phyloP scores from a whole-genome alignment of 371 early-diverging fungal genomes.

The Syncephalastrum monosporum region DNA sequence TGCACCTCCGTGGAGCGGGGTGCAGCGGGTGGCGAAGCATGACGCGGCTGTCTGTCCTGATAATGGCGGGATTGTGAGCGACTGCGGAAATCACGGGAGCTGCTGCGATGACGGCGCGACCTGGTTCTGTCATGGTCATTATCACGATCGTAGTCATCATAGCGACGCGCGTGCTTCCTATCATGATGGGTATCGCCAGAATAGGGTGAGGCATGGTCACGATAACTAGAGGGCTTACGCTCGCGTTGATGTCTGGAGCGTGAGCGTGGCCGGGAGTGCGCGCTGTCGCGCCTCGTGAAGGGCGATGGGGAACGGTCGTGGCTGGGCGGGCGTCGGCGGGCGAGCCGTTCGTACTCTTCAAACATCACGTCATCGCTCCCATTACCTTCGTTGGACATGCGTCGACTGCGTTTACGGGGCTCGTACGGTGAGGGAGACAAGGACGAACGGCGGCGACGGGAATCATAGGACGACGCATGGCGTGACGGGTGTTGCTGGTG shows the following conservation, averaged over 20 bases:
- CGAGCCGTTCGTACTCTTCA: slow-evolving; percentile 42
- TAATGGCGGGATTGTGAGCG: no score
- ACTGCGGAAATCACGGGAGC: no score
- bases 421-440: neutral
- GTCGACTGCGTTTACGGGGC: slow-evolving; percentile 14
- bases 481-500: neutral
- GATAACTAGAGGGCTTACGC: slow-evolving; percentile 4
- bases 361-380: slow-evolving; percentile 34
- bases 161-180: no score
- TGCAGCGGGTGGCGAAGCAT: no score
- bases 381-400: slow-evolving; percentile 6
- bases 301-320: slow-evolving; percentile 8
- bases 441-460: neutral
- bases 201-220: slow-evolving; percentile 9
- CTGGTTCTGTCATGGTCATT: no score
- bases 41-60: no score
- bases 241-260: slow-evolving; percentile 8
- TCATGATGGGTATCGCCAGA: slow-evolving; percentile 10
- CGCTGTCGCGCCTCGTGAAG: slow-evolving; percentile 1
- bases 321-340: slow-evolving; percentile 18
- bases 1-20: no score
- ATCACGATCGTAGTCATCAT: no score
- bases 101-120: no score
- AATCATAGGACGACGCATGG: neutral
- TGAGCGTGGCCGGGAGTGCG: slow-evolving; percentile 6